A percentile compares a stretch with the other conserved stretches of the same genome.
Conservation (phyloP, 2,329 filamentous ascomycete genomes). For the Phialocephala sp. region DNA sequence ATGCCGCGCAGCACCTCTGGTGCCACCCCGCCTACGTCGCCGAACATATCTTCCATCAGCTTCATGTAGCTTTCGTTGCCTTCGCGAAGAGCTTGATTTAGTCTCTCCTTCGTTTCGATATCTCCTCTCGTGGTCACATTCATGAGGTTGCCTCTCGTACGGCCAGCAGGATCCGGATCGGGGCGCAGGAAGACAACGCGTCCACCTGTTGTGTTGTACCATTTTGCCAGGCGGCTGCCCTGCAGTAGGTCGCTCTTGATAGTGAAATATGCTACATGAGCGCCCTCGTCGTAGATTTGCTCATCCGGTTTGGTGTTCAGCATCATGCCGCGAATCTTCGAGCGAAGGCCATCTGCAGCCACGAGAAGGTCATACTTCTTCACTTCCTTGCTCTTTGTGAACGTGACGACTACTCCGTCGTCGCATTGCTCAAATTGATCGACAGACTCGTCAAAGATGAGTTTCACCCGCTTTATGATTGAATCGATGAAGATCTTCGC, state of each 20-base stretch:
- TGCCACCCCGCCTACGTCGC: constrained; percentile 53
- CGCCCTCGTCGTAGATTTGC: constrained; percentile 21
- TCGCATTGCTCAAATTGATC: constrained; percentile 25
- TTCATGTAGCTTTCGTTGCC: constrained; percentile 41
- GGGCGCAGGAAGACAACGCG: constrained; percentile 50
- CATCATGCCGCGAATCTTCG: constrained; percentile 49
- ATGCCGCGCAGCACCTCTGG: constrained; percentile 52
- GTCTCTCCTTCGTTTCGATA: neutral
- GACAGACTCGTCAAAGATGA: constrained; percentile 44
- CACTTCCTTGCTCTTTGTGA: constrained; percentile 50
- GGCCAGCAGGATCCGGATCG: constrained; percentile 42
- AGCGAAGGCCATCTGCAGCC: constrained; percentile 60
- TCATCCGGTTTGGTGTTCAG: constrained; percentile 40
- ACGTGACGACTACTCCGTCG: constrained; percentile 45
- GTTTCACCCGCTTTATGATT: constrained; percentile 33
- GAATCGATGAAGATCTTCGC: constrained; percentile 46
- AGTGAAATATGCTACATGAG: constrained; percentile 47
- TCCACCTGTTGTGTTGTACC: constrained; percentile 45
- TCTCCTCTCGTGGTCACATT: constrained; percentile 18
- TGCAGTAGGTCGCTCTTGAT: constrained; percentile 40
- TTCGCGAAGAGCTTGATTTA: neutral
- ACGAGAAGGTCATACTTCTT: constrained; percentile 56
- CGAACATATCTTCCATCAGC: constrained; percentile 51
- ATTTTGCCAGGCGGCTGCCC: constrained; percentile 42
- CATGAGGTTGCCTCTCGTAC: constrained; percentile 48